These are phyloP conservation scores for Polytrichum commune DNA, from an alignment of 225 moss, liverwort and hornwort genomes.

Conservation along the genomic window DNA sequence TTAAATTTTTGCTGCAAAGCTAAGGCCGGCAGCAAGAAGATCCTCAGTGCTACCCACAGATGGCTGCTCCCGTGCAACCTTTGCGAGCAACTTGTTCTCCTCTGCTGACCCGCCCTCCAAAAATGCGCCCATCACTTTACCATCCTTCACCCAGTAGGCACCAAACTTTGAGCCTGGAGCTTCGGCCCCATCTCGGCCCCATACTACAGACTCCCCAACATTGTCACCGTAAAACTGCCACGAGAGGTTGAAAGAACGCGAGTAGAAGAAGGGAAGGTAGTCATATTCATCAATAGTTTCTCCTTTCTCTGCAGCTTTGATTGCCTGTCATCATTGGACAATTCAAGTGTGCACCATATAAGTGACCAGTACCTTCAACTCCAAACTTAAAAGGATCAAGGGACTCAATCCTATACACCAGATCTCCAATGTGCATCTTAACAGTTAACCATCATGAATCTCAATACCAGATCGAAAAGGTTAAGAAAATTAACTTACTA, in stretches of 20 bases:
- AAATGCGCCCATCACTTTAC: constrained; percentile 60
- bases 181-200: constrained; percentile 39
- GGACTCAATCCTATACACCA: no score
- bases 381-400: no score
- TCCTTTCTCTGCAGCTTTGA: constrained; percentile 68
- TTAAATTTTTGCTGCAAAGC: constrained; percentile 41
- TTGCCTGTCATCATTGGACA: constrained; percentile 36
- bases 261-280: constrained; percentile 93
- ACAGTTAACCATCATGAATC: no score
- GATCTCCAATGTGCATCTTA: no score
- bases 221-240: constrained; percentile 99
- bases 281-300: constrained; percentile 46
- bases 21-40: constrained; percentile 33
- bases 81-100: constrained; percentile 39
- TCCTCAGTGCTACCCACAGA: constrained; percentile 35
- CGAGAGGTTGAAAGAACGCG: constrained; percentile 68
- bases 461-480: no score
- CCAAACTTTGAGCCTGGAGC: constrained; percentile 65
- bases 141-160: constrained; percentile 70
- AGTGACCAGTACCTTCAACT: no score
- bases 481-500: no score
- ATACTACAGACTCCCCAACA: constrained; percentile 50
- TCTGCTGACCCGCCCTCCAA: constrained; percentile 45
- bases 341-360: no score
- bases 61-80: constrained; percentile 38